Percentiles rank a stretch among this genome's conserved stretches.
phyloP scores from a whole-genome alignment of 495 filamentous ascomycete genomes.

The Neurospora sublineolata region DNA sequence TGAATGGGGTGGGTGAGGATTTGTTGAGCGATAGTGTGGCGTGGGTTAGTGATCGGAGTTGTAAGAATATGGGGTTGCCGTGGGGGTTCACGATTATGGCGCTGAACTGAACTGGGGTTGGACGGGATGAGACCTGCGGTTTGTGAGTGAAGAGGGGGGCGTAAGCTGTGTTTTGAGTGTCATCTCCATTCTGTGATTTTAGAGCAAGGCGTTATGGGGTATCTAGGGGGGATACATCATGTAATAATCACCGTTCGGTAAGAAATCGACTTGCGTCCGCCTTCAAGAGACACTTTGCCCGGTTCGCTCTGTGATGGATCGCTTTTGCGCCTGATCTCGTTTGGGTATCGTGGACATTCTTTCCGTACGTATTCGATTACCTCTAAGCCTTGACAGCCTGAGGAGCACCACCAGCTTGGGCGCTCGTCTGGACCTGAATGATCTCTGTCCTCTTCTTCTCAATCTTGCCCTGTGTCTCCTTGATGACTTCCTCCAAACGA shows the following conservation, averaged over 20 bases:
- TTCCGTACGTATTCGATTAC: neutral
- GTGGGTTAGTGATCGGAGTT: constrained; percentile 16
- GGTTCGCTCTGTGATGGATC: neutral
- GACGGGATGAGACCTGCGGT: neutral
- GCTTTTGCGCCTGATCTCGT: neutral
- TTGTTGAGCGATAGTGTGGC: constrained; percentile 10
- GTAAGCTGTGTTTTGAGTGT: neutral
- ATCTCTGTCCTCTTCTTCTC: constrained; percentile 60
- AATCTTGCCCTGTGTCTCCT: constrained; percentile 64
- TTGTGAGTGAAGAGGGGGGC: neutral
- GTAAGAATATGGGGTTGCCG: constrained; percentile 23
- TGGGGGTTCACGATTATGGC: constrained; percentile 29
- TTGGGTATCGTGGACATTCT: neutral
- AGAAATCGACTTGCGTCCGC: neutral
- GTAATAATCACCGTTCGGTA: neutral
- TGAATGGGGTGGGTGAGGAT: constrained; percentile 7
- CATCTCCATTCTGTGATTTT: constrained; percentile 7
- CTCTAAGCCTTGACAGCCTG: constrained; percentile 15
- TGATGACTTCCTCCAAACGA: constrained; percentile 71
- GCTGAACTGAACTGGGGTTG: constrained; percentile 12
- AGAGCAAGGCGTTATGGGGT: constrained; percentile 13
- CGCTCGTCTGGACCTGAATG: constrained; percentile 32
- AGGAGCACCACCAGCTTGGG: constrained; percentile 21
- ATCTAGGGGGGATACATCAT: neutral
- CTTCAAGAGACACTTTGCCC: neutral